phyloP scores from a whole-genome alignment of 176 grass and related monocot species.

The Echinochloa phyllopogon region DNA sequence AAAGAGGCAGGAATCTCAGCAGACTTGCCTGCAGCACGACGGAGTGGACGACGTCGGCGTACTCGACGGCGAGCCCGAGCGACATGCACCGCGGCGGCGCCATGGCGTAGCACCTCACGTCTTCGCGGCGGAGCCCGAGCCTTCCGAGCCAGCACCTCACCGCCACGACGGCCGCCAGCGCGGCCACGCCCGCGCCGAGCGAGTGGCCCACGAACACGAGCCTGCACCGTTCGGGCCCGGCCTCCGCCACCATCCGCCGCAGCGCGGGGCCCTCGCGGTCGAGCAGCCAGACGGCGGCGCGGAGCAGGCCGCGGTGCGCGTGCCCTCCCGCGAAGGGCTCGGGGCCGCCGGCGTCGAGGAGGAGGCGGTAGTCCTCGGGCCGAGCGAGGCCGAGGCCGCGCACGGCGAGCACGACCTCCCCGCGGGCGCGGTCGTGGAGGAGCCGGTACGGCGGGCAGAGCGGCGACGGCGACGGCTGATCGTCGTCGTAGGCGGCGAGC shows the following conservation, averaged over 20 bases:
- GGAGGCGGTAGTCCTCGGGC: slow-evolving; percentile 43
- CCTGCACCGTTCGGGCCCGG: slow-evolving; percentile 7
- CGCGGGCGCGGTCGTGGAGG: slow-evolving; percentile 38
- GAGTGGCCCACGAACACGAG: slow-evolving; percentile 61
- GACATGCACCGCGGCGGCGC: slow-evolving; percentile 59
- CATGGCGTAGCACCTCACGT: slow-evolving; percentile 55
- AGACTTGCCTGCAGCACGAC: slow-evolving; percentile 51
- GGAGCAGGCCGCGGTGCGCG: slow-evolving; percentile 44
- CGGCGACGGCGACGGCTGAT: slow-evolving; percentile 11
- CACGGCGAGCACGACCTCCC: slow-evolving; percentile 53
- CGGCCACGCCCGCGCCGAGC: slow-evolving; percentile 48
- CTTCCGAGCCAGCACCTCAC: slow-evolving; percentile 41
- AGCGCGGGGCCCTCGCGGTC: slow-evolving; percentile 44
- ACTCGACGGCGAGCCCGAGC: slow-evolving; percentile 53
- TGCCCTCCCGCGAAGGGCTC: slow-evolving; percentile 55
- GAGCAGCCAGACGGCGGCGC: slow-evolving; percentile 46
- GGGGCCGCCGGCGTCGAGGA: slow-evolving; percentile 52
- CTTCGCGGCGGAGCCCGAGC: slow-evolving; percentile 35
- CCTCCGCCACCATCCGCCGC: slow-evolving; percentile 32
- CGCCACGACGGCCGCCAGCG: slow-evolving; percentile 41
- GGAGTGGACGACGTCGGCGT: slow-evolving; percentile 61
- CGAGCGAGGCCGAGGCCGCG: slow-evolving; percentile 50
- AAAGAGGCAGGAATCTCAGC: background rate
- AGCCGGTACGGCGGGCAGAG: slow-evolving; percentile 53
- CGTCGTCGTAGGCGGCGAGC: slow-evolving; percentile 49